Evolutionary conservation across 768 basidiomycete species (phyloP), one percentile per base, ranked within the genome.

Genomic region (Tricholoma terreum): DNA sequence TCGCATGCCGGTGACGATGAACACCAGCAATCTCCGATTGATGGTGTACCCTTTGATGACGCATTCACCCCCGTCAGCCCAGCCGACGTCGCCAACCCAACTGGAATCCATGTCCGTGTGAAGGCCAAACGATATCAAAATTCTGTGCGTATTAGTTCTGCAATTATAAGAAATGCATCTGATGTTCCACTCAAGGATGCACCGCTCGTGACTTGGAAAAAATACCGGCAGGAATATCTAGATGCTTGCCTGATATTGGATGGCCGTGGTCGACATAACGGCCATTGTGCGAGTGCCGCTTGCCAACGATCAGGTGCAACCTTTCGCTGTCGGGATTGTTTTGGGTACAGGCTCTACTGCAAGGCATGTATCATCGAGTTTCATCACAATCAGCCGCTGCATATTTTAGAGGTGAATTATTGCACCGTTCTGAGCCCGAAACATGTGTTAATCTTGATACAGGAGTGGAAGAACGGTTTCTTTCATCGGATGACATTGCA

Each of bases 161-260:
- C 35, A 34, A 27, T 33, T 6, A 12, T 36, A 36, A 17, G 33
- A 45, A 45, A 40, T 31, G 5, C 19, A 22, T 36, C 55, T 38
- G n/a, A 35, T 49, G 33, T 50, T n/a, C 21, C 9, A 21, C 9
- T 27, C 14, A 40, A 56, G 55, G 55, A 56, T 51, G 24, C 27
- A 12, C 55, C 55, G 19, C 33, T 56, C 10, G 42, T 56, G n/a
- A 51, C 55, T 19, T 56, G 55, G 35, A 50, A 36, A 12, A 5
- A 12, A 30, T 56, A 27, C 24, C 46, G 48, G 15, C 42, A 56
- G 21, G n/a, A 21, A 14, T 56, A 38, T 15, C 35, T 56, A 2
- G 55, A 50, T 17, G 46, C 48, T 36, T 22, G 12, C 24, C 55
- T 51, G 1, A n/a, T 22, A 12, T 21, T 38, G 8, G 55, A 56